Evolutionary conservation across 2,329 filamentous ascomycete species (phyloP), one percentile per base, ranked within the genome.

Genomic region (Monosporascus cannonballus): DNA sequence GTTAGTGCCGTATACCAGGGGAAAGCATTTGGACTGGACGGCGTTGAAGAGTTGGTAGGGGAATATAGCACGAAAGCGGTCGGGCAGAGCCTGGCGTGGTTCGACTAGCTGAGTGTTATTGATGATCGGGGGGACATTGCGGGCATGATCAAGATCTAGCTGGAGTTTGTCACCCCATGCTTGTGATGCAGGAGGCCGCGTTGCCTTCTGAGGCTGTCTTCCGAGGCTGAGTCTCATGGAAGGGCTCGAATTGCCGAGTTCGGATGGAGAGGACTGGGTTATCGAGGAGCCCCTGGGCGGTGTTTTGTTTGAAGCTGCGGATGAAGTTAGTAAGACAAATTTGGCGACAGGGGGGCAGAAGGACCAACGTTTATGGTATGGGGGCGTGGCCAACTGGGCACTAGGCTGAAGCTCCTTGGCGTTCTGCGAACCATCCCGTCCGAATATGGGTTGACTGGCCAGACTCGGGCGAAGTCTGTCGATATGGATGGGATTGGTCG

Each of bases 11-110:
- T 89, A 93, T 1, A 89, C 76, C 0, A 76, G 67, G 0, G 77
- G 66, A 59, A 93, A 94, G 61, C 86, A 90, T 64, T 86, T 90
- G 0, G 90, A 94, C 63, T 95, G 90, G 0, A 93, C 79, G 6
- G 86, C 88, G 65, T 95, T 96, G 72, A 96, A 90, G 0, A 87
- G 69, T 1, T 83, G 78, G 58, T 87, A 94, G 0, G 84, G 78
- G 61, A 94, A 95, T 0, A 93, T 67, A 1, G 80, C 71, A 22
- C 83, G 81, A 58, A 90, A 83, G 38, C 79, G 80, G 68, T 92
- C 86, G 2, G 89, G 85, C 1, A 94, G 72, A 11, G 79, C 75
- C 54, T 79, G 73, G 5, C 65, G 66, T 17, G 73, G 69, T 44
- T 66, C 68, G 51, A 78, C 50, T 1, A 78, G 69, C 17, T 64